These are phyloP conservation scores for Butyriboletus pseudospeciosus DNA, from an alignment of 1,284 basidiomycete genomes.

Conservation along the genomic window DNA sequence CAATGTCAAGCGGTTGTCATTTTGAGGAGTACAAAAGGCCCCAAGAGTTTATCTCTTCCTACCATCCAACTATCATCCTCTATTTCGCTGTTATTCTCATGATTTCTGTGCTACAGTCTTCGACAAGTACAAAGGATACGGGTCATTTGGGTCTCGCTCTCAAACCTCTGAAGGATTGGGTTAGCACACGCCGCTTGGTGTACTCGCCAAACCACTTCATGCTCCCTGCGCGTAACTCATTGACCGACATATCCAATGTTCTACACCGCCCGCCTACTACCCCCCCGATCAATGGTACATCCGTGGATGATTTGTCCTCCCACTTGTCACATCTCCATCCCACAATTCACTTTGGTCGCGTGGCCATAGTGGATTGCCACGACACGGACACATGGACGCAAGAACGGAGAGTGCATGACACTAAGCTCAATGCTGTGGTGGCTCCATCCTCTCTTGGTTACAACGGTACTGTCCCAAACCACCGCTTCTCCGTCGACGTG, in stretches of 20 bases:
- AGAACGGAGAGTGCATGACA: conserved; percentile 10
- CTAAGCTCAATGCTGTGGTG: conserved; percentile 5
- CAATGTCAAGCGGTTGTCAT: conserved; percentile 6
- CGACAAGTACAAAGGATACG: not conserved
- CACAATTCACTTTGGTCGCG: conserved; percentile 15
- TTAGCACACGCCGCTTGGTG: not conserved
- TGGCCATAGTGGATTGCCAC: conserved; percentile 25
- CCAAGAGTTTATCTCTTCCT: not conserved
- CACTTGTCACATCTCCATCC: conserved; percentile 7
- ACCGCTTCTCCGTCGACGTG: not conserved
- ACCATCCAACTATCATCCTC: not conserved
- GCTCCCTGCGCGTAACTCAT: not conserved
- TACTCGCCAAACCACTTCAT: not conserved
- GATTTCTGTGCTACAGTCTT: conserved; percentile 2
- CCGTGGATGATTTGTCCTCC: not conserved
- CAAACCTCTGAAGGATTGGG: not conserved
- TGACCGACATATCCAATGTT: conserved; percentile 8
- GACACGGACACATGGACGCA: conserved; percentile 25
- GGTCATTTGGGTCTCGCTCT: not conserved
- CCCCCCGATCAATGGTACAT: not conserved
- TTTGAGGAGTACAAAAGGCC: conserved; percentile 24
- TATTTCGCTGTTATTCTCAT: conserved; percentile 2
- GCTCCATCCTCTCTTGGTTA: conserved; percentile 10
- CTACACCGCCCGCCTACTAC: not conserved
- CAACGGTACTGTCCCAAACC: conserved; percentile 1